Percentiles rank a stretch among this genome's conserved stretches.
These are phyloP conservation scores for Globisporangium alternatum DNA, from an alignment of 352 stramenopile genomes.

Conservation along the genomic window DNA sequence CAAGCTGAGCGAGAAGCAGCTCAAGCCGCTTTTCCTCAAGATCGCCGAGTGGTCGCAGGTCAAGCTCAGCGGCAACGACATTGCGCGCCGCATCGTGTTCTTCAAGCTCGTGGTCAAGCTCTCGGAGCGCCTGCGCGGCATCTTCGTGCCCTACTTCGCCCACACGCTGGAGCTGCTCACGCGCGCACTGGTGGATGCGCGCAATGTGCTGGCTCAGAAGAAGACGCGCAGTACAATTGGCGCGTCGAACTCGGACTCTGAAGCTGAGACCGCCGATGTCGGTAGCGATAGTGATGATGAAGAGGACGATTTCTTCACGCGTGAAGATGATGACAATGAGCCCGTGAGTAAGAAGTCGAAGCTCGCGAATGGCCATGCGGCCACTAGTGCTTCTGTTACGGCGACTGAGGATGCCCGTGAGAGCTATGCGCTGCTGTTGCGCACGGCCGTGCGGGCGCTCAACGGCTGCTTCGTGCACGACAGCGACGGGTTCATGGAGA, in stretches of 20 bases:
- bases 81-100: slow-evolving; percentile 69
- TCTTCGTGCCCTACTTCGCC: slow-evolving; percentile 88
- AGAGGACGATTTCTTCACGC: slow-evolving; percentile 63
- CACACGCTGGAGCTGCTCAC: slow-evolving; percentile 70
- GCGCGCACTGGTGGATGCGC: slow-evolving; percentile 43
- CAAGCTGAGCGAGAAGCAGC: slow-evolving; percentile 87
- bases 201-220: slow-evolving; percentile 47
- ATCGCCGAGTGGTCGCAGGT: slow-evolving; percentile 72
- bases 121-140: slow-evolving; percentile 75
- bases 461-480: slow-evolving; percentile 86
- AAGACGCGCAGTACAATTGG: slow-evolving; percentile 20
- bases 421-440: slow-evolving; percentile 44
- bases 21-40: slow-evolving; percentile 88
- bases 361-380: slow-evolving; percentile 23
- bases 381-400: slow-evolving; percentile 7
- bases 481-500: slow-evolving; percentile 85
- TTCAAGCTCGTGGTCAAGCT: slow-evolving; percentile 82
- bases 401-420: slow-evolving; percentile 27
- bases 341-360: slow-evolving; percentile 60
- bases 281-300: slow-evolving; percentile 40
- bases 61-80: slow-evolving; percentile 34
- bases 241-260: slow-evolving; percentile 23
- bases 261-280: slow-evolving; percentile 27
- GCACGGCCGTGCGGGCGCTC: slow-evolving; percentile 60
- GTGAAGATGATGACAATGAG: slow-evolving; percentile 24